Conservation (phyloP, 352 stramenopile genomes). For the Pythium coloratum region DNA sequence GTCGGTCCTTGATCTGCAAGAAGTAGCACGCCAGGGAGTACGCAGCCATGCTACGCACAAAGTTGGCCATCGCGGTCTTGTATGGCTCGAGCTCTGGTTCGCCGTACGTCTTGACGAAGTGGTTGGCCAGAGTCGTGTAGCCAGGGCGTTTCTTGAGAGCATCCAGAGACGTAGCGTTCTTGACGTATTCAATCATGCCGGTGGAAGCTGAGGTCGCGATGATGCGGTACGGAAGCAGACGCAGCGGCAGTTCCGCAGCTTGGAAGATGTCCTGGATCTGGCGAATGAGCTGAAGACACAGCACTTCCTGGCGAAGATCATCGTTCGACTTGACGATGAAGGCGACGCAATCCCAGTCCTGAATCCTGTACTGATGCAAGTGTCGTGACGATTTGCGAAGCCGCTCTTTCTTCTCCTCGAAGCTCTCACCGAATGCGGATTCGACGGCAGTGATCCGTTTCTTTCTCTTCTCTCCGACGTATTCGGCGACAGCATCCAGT, state of each 20-base stretch:
- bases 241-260: constrained; percentile 93
- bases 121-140: constrained; percentile 85
- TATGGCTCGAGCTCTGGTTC: constrained; percentile 77
- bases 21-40: constrained; percentile 99
- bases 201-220: constrained; percentile 94
- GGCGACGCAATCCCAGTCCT: constrained; percentile 74
- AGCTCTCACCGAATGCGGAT: constrained; percentile 82
- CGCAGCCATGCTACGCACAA: constrained; percentile 95
- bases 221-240: constrained; percentile 95
- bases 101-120: constrained; percentile 95
- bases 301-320: constrained; percentile 97
- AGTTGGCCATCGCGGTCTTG: constrained; percentile 96
- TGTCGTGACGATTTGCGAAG: constrained; percentile 59
- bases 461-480: constrained; percentile 61
- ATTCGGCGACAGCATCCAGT: constrained; percentile 66
- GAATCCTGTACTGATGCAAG: constrained; percentile 20
- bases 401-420: constrained; percentile 74
- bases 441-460: constrained; percentile 67
- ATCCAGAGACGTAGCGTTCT: constrained; percentile 97
- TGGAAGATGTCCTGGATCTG: constrained; percentile 96
- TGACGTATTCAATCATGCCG: constrained; percentile 97
- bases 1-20: constrained; percentile 98
- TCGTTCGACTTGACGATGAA: constrained; percentile 99
- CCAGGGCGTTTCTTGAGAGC: constrained; percentile 90
- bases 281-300: constrained; percentile 96